Evolutionary conservation across 352 stramenopile species (phyloP), one percentile per base, ranked within the genome.

Genomic region (Elongisporangium prolatum): DNA sequence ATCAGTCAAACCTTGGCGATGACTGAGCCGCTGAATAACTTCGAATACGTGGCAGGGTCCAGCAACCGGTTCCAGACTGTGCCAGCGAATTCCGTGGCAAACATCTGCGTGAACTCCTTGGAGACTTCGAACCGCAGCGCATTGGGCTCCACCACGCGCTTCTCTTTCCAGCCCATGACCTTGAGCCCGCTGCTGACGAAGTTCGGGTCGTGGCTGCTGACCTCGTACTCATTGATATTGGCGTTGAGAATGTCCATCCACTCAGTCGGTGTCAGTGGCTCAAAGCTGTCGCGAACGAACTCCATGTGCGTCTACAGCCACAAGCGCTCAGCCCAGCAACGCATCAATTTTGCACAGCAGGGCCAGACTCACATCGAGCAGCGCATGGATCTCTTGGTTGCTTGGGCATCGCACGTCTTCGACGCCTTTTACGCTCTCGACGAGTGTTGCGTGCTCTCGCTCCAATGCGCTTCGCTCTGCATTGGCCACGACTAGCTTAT

Each of bases 211-310:
- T 54, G 38, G 11, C 59, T 63, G 34, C 52, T 65, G 5, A 57
- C 52, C 21, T 69, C 54, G 51, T 63, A 65, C 52, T 75, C 68
- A n/a, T 60, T 48, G 22, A 79, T 54, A 14, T 61, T 68, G 16
- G 61, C 62, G 56, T 52, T 52, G 21, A 73, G 60, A n/a, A 68
- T 20, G 6, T 68, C 57, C 25, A 52, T 34, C 68, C 60, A 54
- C 44, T 56, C 51, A 5, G 61, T 54, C 16, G 52, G 48, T 0
- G 62, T 63, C 16, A 77, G 55, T 8, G 71, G 71, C 47, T 69
- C 68, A 48, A 68, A 80, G 52, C 77, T 77, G 40, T 77, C 66
- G 48, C 63, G 68, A 21, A 80, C 71, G 11, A 77, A 60, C 59
- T 80, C 71, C 60, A 80, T 62, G 34, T 77, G 62, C 47, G 34